A percentile compares a stretch with the other conserved stretches of the same genome.
Evolutionary conservation across 768 basidiomycete species (phyloP).

Genomic region (Auricularia auricula-judae): DNA sequence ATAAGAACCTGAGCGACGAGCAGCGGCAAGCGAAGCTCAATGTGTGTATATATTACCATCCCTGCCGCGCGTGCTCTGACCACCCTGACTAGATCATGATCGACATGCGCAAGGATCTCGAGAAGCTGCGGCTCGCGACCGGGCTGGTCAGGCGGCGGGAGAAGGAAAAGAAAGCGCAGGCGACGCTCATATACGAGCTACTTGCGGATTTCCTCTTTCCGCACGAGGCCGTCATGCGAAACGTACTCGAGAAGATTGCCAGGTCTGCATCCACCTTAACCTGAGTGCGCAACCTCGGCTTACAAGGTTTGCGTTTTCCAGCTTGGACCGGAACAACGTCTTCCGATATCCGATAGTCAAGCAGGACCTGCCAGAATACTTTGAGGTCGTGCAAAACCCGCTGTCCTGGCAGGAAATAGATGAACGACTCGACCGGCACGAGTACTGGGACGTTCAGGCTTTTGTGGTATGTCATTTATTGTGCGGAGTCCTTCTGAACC

Average conservation of each 20-base stretch:
- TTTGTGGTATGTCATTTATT: slow-evolving; percentile 44
- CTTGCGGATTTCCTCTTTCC: slow-evolving; percentile 56
- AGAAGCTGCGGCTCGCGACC: slow-evolving; percentile 53
- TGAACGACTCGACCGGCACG: slow-evolving; percentile 65
- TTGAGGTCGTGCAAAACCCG: slow-evolving; percentile 70
- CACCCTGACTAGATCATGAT: slow-evolving; percentile 37
- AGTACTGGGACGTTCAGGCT: slow-evolving; percentile 65
- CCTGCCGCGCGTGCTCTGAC: not conserved
- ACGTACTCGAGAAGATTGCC: slow-evolving; percentile 59
- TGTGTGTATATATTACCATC: slow-evolving; percentile 31
- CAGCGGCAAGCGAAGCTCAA: slow-evolving; percentile 76
- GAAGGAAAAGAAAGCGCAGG: slow-evolving; percentile 61
- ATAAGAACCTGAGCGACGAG: slow-evolving; percentile 61
- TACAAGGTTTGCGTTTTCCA: slow-evolving; percentile 20
- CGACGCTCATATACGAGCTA: slow-evolving; percentile 54
- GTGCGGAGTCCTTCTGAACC: too few relatives aligned
- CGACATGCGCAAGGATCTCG: slow-evolving; percentile 65
- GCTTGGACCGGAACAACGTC: slow-evolving; percentile 59
- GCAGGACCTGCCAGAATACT: slow-evolving; percentile 80
- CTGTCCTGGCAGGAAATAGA: slow-evolving; percentile 87
- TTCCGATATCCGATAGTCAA: slow-evolving; percentile 80
- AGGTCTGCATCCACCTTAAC: slow-evolving; percentile 26
- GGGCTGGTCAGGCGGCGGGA: slow-evolving; percentile 70
- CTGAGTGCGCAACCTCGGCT: not conserved
- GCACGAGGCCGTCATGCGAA: slow-evolving; percentile 46